phyloP scores from a whole-genome alignment of 345 rosid genomes.

The Linum tenue region DNA sequence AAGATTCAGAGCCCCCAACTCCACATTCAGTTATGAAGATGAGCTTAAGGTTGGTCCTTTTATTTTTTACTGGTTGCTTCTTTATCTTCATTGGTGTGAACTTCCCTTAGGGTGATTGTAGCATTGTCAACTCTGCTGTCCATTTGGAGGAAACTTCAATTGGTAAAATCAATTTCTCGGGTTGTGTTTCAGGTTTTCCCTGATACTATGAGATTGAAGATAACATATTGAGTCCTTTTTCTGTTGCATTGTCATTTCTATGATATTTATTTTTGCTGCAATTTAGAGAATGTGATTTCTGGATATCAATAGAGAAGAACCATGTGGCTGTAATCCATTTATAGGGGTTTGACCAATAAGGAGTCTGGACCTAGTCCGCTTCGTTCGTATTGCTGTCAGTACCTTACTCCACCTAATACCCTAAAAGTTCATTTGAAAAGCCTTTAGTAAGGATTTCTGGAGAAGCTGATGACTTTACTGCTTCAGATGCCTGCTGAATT shows the following conservation, averaged over 20 bases:
- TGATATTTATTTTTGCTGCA: background rate
- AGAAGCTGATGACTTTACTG: background rate
- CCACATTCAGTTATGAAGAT: conserved; percentile 79
- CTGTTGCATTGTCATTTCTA: background rate
- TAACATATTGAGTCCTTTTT: too few species aligned
- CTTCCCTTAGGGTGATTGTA: background rate
- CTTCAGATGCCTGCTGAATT: background rate
- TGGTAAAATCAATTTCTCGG: background rate
- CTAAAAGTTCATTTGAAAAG: background rate
- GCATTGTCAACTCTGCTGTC: background rate
- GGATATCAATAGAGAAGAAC: background rate
- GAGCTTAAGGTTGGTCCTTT: conserved; percentile 55
- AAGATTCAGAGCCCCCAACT: conserved; percentile 94
- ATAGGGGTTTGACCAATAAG: too few species aligned
- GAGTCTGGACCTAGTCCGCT: conserved; percentile 4
- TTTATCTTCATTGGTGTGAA: background rate
- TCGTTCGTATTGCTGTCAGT: background rate
- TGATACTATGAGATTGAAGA: background rate
- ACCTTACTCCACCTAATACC: background rate
- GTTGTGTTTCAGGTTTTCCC: background rate
- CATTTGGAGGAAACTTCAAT: background rate
- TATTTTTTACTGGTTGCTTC: background rate
- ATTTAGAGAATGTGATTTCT: background rate
- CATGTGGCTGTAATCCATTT: background rate
- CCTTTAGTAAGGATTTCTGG: background rate